Evolutionary conservation across 352 stramenopile species (phyloP), one percentile per base, ranked within the genome.

Genomic region (Phytophthora meadii): DNA sequence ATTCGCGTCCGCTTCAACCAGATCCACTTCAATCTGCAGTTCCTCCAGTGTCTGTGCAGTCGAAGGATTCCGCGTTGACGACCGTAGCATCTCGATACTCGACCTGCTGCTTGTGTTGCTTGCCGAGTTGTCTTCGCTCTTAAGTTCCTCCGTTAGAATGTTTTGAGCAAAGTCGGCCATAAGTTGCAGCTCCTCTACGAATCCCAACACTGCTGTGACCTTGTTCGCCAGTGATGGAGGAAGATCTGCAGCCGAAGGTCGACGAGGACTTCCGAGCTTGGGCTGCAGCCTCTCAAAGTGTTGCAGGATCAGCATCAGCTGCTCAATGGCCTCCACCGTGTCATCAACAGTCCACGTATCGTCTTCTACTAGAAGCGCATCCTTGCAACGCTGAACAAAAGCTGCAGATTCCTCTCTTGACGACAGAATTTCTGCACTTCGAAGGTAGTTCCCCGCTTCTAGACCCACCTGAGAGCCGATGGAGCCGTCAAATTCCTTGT

Each of bases 121-220:
- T 0, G 54, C 50, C 2, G 37, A 19, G 5, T 68, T 42, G 10
- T 10, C 30, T 10, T 50, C 65, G 7, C 5, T 66, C 4, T 75
- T 78, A 5, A 17, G 60, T 47, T 90, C 81, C 54, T 88, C 78
- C 15, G 81, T 72, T 7, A 92, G 49, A 42, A 89, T 84, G 5
- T 58, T 84, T 51, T 89, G 79, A 6, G 82, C 82, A 53, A 89
- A 90, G 27, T 87, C 71, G 0, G 79, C 62, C 58, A 92, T 78
- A 11, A 82, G 48, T 12, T 74, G 72, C 2, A 92, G 62, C 54
- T 92, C 82, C 11, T 90, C 79, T 5, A 86, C 60, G 51, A 92
- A 90, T n/a, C 62, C 45, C 10, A 87, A 47, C 3, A 90, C 68
- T 0, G 70, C 58, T 11, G 57, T 28, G 8, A 82, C 74, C 41